Percentiles rank a stretch among this genome's conserved stretches.
These are phyloP conservation scores for Madurella fahalii DNA, from an alignment of 2,329 filamentous ascomycete genomes.

Conservation along the genomic window DNA sequence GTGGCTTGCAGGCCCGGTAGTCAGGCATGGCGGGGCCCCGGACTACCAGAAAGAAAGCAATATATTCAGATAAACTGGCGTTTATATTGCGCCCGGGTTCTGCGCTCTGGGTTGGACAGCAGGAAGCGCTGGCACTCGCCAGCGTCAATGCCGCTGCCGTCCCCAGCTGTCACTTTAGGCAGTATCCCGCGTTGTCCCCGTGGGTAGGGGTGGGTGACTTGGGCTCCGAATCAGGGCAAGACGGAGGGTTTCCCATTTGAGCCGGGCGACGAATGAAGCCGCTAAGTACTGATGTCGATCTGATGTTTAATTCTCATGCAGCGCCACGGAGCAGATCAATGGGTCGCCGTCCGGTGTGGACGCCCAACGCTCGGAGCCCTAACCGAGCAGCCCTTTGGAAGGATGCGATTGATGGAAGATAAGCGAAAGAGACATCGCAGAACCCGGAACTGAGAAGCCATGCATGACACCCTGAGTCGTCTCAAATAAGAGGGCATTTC, in stretches of 20 bases:
- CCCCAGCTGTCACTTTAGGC: slow-evolving; percentile 23
- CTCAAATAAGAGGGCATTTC: neutral
- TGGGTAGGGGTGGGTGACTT: slow-evolving; percentile 6
- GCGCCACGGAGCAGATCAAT: slow-evolving; percentile 1
- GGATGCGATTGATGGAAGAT: slow-evolving; percentile 16
- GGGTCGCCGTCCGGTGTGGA: slow-evolving; percentile 2
- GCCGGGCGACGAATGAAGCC: slow-evolving; percentile 18
- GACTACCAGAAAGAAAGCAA: slow-evolving; percentile 22
- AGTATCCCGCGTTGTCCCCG: slow-evolving; percentile 15
- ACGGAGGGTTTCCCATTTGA: slow-evolving; percentile 24
- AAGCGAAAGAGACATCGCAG: slow-evolving; percentile 3
- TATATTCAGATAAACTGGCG: slow-evolving; percentile 28
- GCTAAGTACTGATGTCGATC: slow-evolving; percentile 15
- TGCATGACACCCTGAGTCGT: neutral
- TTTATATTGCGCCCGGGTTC: slow-evolving; percentile 24
- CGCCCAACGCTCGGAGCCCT: slow-evolving; percentile 1
- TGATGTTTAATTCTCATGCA: slow-evolving; percentile 11
- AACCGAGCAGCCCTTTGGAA: slow-evolving; percentile 1
- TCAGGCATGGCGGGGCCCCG: slow-evolving; percentile 27
- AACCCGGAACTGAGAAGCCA: slow-evolving; percentile 14
- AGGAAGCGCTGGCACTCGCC: slow-evolving; percentile 16
- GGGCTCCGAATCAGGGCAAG: slow-evolving; percentile 13
- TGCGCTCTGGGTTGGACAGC: slow-evolving; percentile 16
- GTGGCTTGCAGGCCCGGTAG: slow-evolving; percentile 24
- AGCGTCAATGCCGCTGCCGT: slow-evolving; percentile 21